Evolutionary conservation across 306 rosid species (phyloP).

Genomic region (Dalbergia cultrata): DNA sequence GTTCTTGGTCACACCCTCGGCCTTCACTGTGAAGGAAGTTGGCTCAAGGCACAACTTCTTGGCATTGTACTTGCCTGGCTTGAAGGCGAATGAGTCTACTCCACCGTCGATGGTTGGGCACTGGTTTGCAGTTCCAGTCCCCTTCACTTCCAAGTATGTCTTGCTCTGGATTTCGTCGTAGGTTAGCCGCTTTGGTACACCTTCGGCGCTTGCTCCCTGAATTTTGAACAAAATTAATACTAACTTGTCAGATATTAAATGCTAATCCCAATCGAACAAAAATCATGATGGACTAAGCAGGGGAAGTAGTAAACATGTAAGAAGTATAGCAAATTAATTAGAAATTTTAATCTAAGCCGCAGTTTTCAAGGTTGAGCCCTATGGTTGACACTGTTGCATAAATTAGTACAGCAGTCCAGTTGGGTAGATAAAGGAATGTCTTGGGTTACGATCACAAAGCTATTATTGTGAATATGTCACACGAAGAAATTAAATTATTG

Average conservation of each 20-base stretch:
- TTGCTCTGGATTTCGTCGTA: constrained; percentile 95
- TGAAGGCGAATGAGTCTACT: constrained; percentile 75
- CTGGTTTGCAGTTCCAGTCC: constrained; percentile 95
- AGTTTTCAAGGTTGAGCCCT: neutral
- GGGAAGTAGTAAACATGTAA: neutral
- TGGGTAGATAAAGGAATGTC: neutral
- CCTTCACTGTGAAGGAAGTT: constrained; percentile 95
- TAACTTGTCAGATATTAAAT: constrained; percentile 5
- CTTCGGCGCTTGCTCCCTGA: constrained; percentile 96
- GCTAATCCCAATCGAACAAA: neutral
- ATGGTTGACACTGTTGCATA: neutral
- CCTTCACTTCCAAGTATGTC: constrained; percentile 94
- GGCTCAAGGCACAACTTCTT: constrained; percentile 92
- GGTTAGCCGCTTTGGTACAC: constrained; percentile 85
- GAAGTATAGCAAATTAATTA: neutral
- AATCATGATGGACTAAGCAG: neutral
- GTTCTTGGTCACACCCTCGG: constrained; percentile 88
- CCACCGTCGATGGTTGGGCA: constrained; percentile 97
- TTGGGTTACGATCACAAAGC: constrained; percentile 2
- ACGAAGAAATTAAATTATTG: neutral
- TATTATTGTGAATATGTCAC: constrained; percentile 1
- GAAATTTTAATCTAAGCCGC: neutral
- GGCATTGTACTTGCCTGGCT: constrained; percentile 81
- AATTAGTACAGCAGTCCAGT: constrained; percentile 7
- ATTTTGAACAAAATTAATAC: constrained; percentile 13